phyloP scores from a whole-genome alignment of 176 grass and related monocot genomes.

The Paspalum vaginatum region DNA sequence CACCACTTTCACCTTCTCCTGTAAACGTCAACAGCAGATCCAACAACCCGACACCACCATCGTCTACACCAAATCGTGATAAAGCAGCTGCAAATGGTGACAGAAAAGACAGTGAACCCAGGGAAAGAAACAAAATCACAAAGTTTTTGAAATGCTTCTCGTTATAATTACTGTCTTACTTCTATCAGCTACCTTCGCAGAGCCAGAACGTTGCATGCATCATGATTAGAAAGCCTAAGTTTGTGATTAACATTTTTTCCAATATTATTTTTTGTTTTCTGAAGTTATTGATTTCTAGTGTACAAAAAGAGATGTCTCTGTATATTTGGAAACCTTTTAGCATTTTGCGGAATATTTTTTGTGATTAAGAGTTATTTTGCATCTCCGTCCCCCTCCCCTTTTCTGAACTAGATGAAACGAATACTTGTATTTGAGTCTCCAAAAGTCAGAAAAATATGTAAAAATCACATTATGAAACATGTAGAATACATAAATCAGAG shows the following conservation, averaged over 20 bases:
- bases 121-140: constrained; percentile 49
- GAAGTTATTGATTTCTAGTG: constrained; percentile 18
- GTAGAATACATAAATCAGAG: not conserved
- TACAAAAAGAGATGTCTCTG: constrained; percentile 4
- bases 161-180: constrained; percentile 19
- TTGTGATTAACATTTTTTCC: constrained; percentile 23
- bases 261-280: not conserved
- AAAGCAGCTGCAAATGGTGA: not conserved
- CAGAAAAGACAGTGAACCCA: constrained; percentile 29
- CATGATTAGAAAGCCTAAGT: constrained; percentile 11
- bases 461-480: not conserved
- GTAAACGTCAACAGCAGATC: constrained; percentile 36
- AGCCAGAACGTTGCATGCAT: constrained; percentile 2
- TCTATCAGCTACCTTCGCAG: not conserved
- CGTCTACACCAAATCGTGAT: constrained; percentile 41
- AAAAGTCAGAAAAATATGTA: not conserved
- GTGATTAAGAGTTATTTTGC: not conserved
- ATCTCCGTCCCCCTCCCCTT: not conserved
- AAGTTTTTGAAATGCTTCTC: constrained; percentile 60
- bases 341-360: not conserved
- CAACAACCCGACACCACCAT: constrained; percentile 31
- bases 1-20: constrained; percentile 50
- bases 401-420: not conserved
- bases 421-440: not conserved
- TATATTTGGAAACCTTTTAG: constrained; percentile 6